phyloP scores from a whole-genome alignment of 352 stramenopile species.

The Phytophthora capsici region DNA sequence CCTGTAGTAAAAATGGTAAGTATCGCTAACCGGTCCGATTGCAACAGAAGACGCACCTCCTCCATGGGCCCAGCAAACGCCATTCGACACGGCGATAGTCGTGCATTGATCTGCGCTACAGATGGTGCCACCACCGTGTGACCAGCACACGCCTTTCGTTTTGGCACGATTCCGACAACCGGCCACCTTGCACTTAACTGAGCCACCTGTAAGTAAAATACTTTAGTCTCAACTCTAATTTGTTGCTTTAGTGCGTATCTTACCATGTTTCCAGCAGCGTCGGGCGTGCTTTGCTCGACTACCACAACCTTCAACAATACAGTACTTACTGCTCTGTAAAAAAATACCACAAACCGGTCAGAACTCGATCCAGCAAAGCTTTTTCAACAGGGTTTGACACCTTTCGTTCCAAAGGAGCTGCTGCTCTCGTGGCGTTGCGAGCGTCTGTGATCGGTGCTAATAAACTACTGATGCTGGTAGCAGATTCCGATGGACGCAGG shows the following conservation, averaged over 20 bases:
- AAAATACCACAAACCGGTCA: not conserved
- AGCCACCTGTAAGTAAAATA: slow-evolving; percentile 27
- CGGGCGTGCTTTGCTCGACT: slow-evolving; percentile 58
- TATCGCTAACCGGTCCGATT: no score
- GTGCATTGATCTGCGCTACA: slow-evolving; percentile 45
- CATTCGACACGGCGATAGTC: slow-evolving; percentile 61
- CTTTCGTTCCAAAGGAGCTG: slow-evolving; percentile 18
- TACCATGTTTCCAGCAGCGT: slow-evolving; percentile 60
- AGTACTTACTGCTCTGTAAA: slow-evolving; percentile 57
- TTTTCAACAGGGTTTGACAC: not conserved
- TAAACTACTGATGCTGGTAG: slow-evolving; percentile 17
- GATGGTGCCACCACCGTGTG: slow-evolving; percentile 57
- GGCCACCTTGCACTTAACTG: slow-evolving; percentile 57
- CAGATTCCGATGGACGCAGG: slow-evolving; percentile 2
- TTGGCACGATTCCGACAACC: slow-evolving; percentile 62
- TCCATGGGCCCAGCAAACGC: slow-evolving; percentile 78
- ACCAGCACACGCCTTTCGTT: slow-evolving; percentile 67
- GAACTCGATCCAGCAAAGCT: not conserved
- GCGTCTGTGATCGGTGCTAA: slow-evolving; percentile 10
- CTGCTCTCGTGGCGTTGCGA: slow-evolving; percentile 9
- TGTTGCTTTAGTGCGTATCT: not conserved
- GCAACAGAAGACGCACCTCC: slow-evolving; percentile 41
- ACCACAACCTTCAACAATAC: slow-evolving; percentile 50
- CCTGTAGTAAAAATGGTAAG: slow-evolving; percentile 22
- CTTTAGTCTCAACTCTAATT: not conserved